Base-by-base conservation (phyloP, 495 filamentous ascomycete genomes). In the Choiromyces venosus region DNA sequence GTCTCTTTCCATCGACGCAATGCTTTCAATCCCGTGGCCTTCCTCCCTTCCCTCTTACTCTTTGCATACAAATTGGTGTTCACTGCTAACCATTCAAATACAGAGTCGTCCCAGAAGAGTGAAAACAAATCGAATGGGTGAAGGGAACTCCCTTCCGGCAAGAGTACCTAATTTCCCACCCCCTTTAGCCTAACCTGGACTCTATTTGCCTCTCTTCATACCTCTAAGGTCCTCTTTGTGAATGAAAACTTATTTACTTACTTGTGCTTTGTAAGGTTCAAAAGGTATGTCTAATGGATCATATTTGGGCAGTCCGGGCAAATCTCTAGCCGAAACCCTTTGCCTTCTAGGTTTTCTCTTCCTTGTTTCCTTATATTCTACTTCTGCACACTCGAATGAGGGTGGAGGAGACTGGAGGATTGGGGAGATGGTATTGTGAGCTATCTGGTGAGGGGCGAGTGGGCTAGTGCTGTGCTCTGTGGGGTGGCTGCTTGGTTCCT, bases 41-140 rank as follows among this genome's bases (percentile, higher is more conserved):
- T n/a, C 37, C 14, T 39, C 19, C 14, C 21, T 66, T 66, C 35
- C 33, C 1, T 16, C 70, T 70, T 70, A 6, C 29, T 19, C 18
- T 56, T 4, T 12, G 67, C 72, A 38, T 70, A 74, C 7, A 40
- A 44, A 37, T 74, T 74, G 8, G 52, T 37, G 18, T 74, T 74
- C 2, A 35, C 29, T 29, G 67, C 46, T 65, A 64, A 46, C 0
- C 7, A n/a, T 4, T 65, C 38, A 37, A 66, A 73, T 21, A 44
- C 16, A 0, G 37, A 19, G 38, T 46, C 25, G 19, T 46, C 42
- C 19, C 42, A 46, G 5, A 46, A 46, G 4, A 21, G 46, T 4
- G 35, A 39, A 29, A 70, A 73, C 5, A 70, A 19, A 33, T 52
- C 39, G 19, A 71, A 74, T 38, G 52, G 56, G 14, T n/a, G 35